These are phyloP conservation scores for Blastocystis sp. DNA, from an alignment of 352 stramenopile genomes.

Conservation along the genomic window DNA sequence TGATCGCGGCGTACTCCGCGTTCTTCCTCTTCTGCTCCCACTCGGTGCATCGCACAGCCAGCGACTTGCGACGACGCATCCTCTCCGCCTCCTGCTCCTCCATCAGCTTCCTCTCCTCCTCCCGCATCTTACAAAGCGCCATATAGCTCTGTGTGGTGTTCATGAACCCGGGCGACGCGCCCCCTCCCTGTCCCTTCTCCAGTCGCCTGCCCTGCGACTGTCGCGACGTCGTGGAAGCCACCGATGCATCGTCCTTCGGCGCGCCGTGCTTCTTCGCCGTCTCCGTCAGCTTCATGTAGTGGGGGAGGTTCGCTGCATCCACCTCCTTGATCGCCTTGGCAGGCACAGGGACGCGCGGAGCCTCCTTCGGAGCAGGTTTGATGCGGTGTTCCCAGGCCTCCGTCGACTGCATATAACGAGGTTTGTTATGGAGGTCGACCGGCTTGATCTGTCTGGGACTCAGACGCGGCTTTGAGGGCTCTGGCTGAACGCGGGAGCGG, in stretches of 20 bases:
- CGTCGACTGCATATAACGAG: conserved; percentile 33
- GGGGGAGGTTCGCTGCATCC: neutral
- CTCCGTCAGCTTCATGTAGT: conserved; percentile 37
- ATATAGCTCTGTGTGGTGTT: conserved; percentile 1
- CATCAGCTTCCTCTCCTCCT: neutral
- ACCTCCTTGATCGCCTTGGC: neutral
- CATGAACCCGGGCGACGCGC: neutral
- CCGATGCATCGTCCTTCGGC: neutral
- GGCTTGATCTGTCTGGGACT: neutral
- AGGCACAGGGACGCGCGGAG: neutral
- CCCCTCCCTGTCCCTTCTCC: neutral
- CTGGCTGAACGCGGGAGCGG: neutral
- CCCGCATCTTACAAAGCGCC: neutral
- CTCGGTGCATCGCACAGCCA: neutral
- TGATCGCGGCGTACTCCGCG: neutral
- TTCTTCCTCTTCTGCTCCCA: neutral
- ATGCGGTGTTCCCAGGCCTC: neutral
- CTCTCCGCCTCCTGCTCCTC: neutral
- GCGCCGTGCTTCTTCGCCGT: neutral
- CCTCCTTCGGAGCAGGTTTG: neutral
- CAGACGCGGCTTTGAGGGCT: neutral
- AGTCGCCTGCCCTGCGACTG: neutral
- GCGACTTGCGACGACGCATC: neutral
- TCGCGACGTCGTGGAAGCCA: neutral
- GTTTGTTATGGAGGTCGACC: neutral